Evolutionary conservation across 2,329 filamentous ascomycete genomes (phyloP).

Genomic region (Zymoseptoria crescenta): DNA sequence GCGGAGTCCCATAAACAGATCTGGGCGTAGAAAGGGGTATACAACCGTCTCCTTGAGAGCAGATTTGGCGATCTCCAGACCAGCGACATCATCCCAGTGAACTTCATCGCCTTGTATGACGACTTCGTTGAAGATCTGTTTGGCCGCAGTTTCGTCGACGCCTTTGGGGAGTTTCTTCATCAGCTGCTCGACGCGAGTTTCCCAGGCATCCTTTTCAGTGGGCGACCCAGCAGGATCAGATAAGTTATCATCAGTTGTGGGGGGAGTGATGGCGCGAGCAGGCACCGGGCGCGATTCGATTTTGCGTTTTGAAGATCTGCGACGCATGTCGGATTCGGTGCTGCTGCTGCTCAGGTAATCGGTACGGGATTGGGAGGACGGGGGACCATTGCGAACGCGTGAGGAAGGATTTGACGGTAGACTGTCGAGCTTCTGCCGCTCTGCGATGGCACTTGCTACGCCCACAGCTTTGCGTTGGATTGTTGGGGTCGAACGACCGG

Average conservation of each 20-base stretch:
- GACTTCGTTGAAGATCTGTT: slow-evolving; percentile 92
- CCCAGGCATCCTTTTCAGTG: slow-evolving; percentile 46
- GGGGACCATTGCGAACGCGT: slow-evolving; percentile 8
- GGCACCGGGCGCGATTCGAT: slow-evolving; percentile 16
- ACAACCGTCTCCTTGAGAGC: slow-evolving; percentile 93
- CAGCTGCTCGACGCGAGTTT: slow-evolving; percentile 55
- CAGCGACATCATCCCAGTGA: slow-evolving; percentile 88
- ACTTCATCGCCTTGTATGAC: slow-evolving; percentile 92
- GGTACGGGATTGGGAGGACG: slow-evolving; percentile 2
- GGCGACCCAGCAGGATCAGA: slow-evolving; percentile 32
- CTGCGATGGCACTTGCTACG: slow-evolving; percentile 26
- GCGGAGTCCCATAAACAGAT: slow-evolving; percentile 89
- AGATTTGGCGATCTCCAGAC: slow-evolving; percentile 80
- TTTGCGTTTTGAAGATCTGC: slow-evolving; percentile 19
- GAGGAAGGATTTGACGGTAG: slow-evolving; percentile 15
- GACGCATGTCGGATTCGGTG: slow-evolving; percentile 13
- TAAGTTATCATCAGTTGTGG: slow-evolving; percentile 38
- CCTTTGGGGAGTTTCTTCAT: slow-evolving; percentile 73
- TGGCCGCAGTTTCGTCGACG: slow-evolving; percentile 72
- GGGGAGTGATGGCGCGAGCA: slow-evolving; percentile 34
- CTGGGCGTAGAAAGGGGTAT: slow-evolving; percentile 89
- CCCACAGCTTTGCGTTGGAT: slow-evolving; percentile 33
- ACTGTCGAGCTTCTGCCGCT: slow-evolving; percentile 28
- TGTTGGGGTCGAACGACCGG: slow-evolving; percentile 10
- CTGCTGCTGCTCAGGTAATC: slow-evolving; percentile 11